These are phyloP conservation scores for Aspergillus ellipticus DNA, from an alignment of 495 filamentous ascomycete species.

Conservation along the genomic window DNA sequence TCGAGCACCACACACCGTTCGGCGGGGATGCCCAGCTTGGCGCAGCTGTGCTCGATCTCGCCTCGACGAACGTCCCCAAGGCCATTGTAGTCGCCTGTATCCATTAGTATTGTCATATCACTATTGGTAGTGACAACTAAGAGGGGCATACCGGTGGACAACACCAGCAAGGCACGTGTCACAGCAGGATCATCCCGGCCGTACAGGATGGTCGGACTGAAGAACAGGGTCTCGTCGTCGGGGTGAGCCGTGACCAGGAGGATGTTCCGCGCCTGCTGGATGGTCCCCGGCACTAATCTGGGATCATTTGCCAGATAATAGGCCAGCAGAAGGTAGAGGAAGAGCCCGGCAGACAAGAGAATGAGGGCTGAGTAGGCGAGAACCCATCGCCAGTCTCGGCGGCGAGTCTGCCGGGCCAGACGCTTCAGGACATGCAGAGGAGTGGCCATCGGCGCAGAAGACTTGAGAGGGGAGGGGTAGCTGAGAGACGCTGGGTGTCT, in stretches of 20 bases:
- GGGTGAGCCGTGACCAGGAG: constrained; percentile 13
- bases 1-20: constrained; percentile 8
- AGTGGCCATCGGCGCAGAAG: neutral
- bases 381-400: neutral
- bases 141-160: neutral
- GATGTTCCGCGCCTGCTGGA: constrained; percentile 8
- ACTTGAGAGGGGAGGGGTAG: neutral
- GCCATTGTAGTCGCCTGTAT: constrained; percentile 9
- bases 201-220: constrained; percentile 8
- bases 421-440: neutral
- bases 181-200: neutral
- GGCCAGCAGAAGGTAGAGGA: constrained; percentile 9
- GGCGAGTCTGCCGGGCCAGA: neutral
- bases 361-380: neutral
- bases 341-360: neutral
- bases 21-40: neutral
- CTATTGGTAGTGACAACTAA: no score
- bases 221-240: constrained; percentile 14
- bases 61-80: neutral
- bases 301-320: constrained; percentile 10
- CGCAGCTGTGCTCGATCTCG: constrained; percentile 9
- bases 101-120: neutral
- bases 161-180: neutral
- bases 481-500: neutral
- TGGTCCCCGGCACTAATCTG: constrained; percentile 1